A percentile compares a stretch with the other conserved stretches of the same genome.
Evolutionary conservation across 768 basidiomycete species (phyloP).

Genomic region (Lactarius tabidus): DNA sequence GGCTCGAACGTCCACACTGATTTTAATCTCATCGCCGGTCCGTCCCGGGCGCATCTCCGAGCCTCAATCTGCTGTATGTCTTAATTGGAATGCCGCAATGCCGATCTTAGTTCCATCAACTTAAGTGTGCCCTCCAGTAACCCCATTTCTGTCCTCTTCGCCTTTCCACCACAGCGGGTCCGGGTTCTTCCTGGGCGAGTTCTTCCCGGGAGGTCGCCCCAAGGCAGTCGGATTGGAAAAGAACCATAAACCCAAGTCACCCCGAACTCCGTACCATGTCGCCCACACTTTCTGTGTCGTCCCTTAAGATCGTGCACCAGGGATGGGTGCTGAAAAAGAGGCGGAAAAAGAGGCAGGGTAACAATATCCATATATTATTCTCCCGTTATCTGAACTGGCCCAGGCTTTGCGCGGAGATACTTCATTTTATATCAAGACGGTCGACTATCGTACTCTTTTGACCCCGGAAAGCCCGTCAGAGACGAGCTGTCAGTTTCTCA

Average conservation of each 20-base stretch:
- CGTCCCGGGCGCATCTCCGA: conserved; percentile 4
- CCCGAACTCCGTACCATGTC: not conserved
- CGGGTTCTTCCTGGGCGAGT: not conserved
- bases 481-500: conserved; percentile 60
- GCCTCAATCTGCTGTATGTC: no score
- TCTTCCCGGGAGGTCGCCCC: not conserved
- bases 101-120: no score
- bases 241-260: conserved; percentile 3
- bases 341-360: conserved; percentile 85
- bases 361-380: not conserved
- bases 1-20: not conserved
- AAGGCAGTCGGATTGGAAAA: not conserved
- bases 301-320: conserved; percentile 42
- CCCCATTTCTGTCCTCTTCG: not conserved
- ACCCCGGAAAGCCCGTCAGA: conserved; percentile 64
- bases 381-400: not conserved
- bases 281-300: not conserved
- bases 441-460: conserved; percentile 68
- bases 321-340: conserved; percentile 88
- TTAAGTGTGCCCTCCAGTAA: not conserved
- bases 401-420: conserved; percentile 79
- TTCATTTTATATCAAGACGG: conserved; percentile 68
- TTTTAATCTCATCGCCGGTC: conserved; percentile 17
- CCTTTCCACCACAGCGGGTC: not conserved
- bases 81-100: not conserved